Evolutionary conservation across 73 alveolate genomes (phyloP), one percentile per base, ranked within the genome.

Genomic region (Loxodes magnus): DNA sequence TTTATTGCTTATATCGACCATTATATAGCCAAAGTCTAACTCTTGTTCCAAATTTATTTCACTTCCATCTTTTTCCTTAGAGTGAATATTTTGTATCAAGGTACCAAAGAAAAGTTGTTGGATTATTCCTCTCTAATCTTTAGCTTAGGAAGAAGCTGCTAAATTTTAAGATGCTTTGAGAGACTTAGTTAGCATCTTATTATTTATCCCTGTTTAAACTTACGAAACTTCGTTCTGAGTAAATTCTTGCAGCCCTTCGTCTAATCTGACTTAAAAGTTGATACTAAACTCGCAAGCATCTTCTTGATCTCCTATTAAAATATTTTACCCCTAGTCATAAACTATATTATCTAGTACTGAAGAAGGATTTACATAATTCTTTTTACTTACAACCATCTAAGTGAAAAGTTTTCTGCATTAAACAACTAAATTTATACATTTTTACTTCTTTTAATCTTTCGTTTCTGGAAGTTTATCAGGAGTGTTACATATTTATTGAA

Each of bases 221-320:
- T 4, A 19, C 15, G 36, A 34, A 2, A 21, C 27, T 1, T 17
- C 56, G 21, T 35, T 54, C 6, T 25, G 21, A 35, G 41, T 26
- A 22, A 7, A 23, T 23, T 21, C 10, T 22, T 20, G 23, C 5
- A 85, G 31, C 10, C 92, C 89, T 57, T 85, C 92, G 19, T 62
- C 84, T 5, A 85, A 43, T 27, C 91, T 62, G 39, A 69, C 79
- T 0, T 80, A 53, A 44, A 86, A 64, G 50, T 52, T 74, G 37
- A 69, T 64, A 49, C 77, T 54, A 65, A 86, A 81, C 64, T 86
- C 97, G 17, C 92, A 93, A 0, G 81, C 65, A 51, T 86, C 97
- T 50, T 81, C 64, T 51, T 86, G 77, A 37, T 77, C 94, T 5
- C 94, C 94, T 15, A 85, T 30, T 34, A 53, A 56, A 7, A 85